A percentile compares a stretch with the other conserved stretches of the same genome.
phyloP scores from a whole-genome alignment of 306 rosid genomes.

The Cucurbita maxima region DNA sequence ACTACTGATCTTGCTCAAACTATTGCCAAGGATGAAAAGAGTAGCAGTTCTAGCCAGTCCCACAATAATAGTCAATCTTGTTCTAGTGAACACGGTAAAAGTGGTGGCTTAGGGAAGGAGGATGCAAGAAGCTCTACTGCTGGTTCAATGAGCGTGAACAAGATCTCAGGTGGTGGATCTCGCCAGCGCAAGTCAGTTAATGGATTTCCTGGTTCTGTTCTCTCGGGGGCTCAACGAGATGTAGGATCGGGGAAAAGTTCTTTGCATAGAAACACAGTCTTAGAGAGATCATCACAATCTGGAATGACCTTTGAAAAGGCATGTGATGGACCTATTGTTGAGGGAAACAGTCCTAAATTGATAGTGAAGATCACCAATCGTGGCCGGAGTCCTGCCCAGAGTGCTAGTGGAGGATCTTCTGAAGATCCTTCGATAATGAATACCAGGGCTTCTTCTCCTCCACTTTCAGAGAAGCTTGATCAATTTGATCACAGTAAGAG shows the following conservation, averaged over 20 bases:
- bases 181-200: conserved; percentile 53
- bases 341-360: conserved; percentile 41
- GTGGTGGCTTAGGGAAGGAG: conserved; percentile 47
- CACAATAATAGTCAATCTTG: conserved; percentile 78
- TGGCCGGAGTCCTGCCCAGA: conserved; percentile 58
- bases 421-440: conserved; percentile 39
- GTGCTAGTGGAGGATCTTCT: conserved; percentile 37
- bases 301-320: conserved; percentile 34
- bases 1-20: conserved; percentile 44
- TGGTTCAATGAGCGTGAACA: conserved; percentile 41
- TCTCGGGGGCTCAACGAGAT: conserved; percentile 44
- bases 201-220: conserved; percentile 44
- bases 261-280: conserved; percentile 23
- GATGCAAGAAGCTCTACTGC: conserved; percentile 80
- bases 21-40: conserved; percentile 58
- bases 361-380: conserved; percentile 55
- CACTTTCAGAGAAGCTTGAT: conserved; percentile 43
- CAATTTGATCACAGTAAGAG: conserved; percentile 33
- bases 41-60: conserved; percentile 87
- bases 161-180: conserved; percentile 32
- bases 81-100: conserved; percentile 60
- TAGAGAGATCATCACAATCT: conserved; percentile 35
- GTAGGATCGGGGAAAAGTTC: conserved; percentile 21
- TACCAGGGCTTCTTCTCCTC: conserved; percentile 51
- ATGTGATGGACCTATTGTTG: conserved; percentile 33